Conservation (phyloP, 257 asterid genomes). For the Scutellaria baicalensis region DNA sequence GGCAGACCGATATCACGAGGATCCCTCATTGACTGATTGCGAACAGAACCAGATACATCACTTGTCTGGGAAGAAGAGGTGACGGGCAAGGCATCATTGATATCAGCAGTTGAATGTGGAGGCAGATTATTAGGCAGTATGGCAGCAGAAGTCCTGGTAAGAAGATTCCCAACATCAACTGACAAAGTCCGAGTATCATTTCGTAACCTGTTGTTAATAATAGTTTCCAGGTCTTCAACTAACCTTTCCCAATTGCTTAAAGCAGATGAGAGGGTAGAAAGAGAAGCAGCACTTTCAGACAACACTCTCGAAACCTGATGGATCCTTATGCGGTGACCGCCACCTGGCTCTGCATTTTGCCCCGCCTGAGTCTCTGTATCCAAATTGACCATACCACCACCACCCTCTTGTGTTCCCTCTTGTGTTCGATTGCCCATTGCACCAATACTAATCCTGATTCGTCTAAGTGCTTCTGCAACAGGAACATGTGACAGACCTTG, state of each 20-base stretch:
- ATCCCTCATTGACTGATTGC: conserved; percentile 8
- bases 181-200: conserved; percentile 22
- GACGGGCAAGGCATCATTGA: conserved; percentile 19
- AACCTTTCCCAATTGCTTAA: conserved; percentile 61
- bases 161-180: conserved; percentile 27
- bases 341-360: conserved; percentile 25
- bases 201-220: conserved; percentile 38
- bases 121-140: conserved; percentile 29
- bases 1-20: conserved; percentile 15
- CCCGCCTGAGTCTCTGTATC: conserved; percentile 20
- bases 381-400: conserved; percentile 8
- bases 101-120: conserved; percentile 23
- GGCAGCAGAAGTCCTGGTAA: conserved; percentile 23
- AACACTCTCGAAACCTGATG: conserved; percentile 60
- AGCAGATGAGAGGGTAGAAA: conserved; percentile 69
- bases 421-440: conserved; percentile 30
- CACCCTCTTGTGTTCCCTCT: conserved; percentile 23
- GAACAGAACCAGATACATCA: conserved; percentile 28
- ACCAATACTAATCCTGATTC: conserved; percentile 40
- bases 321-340: conserved; percentile 36
- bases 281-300: conserved; percentile 74
- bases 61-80: conserved; percentile 35
- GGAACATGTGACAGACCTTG: conserved; percentile 40
- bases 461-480: conserved; percentile 44
- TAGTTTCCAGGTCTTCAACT: conserved; percentile 68